These are phyloP conservation scores for Asterionellopsis glacialis DNA, from an alignment of 108 stramenopile genomes.

Conservation along the genomic window DNA sequence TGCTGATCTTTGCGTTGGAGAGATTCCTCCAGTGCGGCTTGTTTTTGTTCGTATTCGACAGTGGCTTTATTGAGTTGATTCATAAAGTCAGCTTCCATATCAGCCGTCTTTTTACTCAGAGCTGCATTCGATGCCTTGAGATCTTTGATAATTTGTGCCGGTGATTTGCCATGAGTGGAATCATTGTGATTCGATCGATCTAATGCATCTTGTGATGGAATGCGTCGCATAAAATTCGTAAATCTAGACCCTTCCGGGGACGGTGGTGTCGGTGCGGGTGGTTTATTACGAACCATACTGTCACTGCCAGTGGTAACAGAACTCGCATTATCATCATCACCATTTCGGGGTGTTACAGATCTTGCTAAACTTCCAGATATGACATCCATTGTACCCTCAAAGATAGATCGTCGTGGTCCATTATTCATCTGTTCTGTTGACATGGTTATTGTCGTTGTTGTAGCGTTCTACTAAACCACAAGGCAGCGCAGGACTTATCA, in stretches of 20 bases:
- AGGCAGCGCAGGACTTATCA: too few species aligned
- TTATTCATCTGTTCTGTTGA: too few species aligned
- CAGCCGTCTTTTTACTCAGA: constrained; percentile 32
- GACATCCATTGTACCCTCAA: constrained; percentile 43
- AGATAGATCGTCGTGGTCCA: not conserved
- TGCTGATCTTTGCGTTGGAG: constrained; percentile 16
- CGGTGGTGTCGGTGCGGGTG: too few species aligned
- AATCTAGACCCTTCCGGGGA: too few species aligned
- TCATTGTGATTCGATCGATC: constrained; percentile 55
- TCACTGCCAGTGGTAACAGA: too few species aligned
- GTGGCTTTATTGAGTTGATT: constrained; percentile 32
- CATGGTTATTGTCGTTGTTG: too few species aligned
- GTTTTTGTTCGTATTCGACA: constrained; percentile 8
- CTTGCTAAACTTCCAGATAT: constrained; percentile 36
- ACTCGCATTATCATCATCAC: too few species aligned
- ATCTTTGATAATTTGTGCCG: constrained; percentile 40
- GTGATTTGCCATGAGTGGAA: constrained; percentile 40
- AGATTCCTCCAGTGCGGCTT: constrained; percentile 13
- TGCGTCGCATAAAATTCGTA: constrained; percentile 2
- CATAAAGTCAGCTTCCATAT: constrained; percentile 43
- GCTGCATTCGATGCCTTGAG: constrained; percentile 38
- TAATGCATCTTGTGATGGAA: constrained; percentile 48
- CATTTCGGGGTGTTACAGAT: constrained; percentile 23
- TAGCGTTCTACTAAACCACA: too few species aligned
- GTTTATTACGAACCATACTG: too few species aligned